These are phyloP conservation scores for Sugiyamaella grinbergsii DNA, from an alignment of 1,139 yeast genomes.

Conservation along the genomic window DNA sequence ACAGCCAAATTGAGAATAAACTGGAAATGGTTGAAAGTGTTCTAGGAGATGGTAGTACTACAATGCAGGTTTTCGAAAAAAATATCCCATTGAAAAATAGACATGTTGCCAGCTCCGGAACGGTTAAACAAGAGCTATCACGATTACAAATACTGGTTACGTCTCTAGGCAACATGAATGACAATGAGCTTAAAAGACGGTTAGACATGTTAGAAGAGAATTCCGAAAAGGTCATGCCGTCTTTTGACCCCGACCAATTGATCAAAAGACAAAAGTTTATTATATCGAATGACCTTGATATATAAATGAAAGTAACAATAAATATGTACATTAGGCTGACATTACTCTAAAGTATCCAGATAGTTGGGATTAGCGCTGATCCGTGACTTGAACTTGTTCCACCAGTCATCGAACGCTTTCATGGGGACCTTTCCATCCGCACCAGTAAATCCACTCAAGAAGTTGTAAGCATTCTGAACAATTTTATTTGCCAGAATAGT, in stretches of 20 bases:
- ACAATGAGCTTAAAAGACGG: conserved; percentile 1
- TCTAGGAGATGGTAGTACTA: background rate
- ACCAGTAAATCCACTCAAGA: conserved; percentile 81
- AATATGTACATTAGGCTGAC: background rate
- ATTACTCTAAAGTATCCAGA: conserved; percentile 51
- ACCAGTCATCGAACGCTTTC: conserved; percentile 91
- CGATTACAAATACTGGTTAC: background rate
- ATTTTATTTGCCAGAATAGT: conserved; percentile 75
- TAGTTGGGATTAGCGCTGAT: conserved; percentile 80
- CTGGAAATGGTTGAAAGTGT: conserved; percentile 7
- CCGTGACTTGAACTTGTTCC: conserved; percentile 83
- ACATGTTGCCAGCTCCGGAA: background rate
- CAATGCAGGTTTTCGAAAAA: background rate
- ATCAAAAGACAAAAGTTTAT: conserved; percentile 13
- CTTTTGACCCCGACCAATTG: background rate
- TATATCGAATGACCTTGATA: conserved; percentile 14
- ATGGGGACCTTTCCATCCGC: conserved; percentile 78
- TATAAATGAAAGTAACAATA: conserved; percentile 1
- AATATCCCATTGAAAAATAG: background rate
- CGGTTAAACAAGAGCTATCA: background rate
- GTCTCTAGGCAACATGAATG: background rate
- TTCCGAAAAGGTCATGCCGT: background rate
- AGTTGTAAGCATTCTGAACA: conserved; percentile 89
- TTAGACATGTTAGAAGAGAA: background rate
- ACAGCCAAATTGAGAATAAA: conserved; percentile 1